Evolutionary conservation across 2,329 filamentous ascomycete genomes (phyloP).

Genomic region (Apiospora pterosperma): DNA sequence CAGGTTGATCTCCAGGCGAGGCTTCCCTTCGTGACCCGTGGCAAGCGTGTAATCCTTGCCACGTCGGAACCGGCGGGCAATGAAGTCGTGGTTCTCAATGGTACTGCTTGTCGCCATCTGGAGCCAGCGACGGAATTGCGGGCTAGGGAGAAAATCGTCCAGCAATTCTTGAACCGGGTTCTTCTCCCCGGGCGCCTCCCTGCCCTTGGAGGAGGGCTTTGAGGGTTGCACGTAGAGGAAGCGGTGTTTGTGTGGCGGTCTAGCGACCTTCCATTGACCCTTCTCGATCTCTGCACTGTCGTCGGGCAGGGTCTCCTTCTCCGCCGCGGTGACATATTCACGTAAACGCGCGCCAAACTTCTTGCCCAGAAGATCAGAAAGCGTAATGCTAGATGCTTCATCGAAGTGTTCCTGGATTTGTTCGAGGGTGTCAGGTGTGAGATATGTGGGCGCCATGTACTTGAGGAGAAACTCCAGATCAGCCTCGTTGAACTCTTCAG

Average conservation of each 20-base stretch:
- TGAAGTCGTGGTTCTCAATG: constrained; percentile 69
- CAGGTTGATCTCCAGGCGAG: constrained; percentile 82
- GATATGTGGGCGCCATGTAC: constrained; percentile 85
- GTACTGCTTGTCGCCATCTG: constrained; percentile 74
- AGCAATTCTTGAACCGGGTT: constrained; percentile 74
- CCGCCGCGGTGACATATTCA: constrained; percentile 65
- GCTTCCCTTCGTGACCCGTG: constrained; percentile 73
- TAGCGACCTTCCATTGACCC: constrained; percentile 70
- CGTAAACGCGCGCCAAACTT: constrained; percentile 74
- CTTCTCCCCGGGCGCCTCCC: constrained; percentile 26
- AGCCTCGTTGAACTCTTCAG: constrained; percentile 62
- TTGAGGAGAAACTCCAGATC: constrained; percentile 89
- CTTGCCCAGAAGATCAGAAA: constrained; percentile 73
- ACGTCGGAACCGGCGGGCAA: constrained; percentile 83
- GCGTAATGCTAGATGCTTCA: constrained; percentile 78
- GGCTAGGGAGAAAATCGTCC: constrained; percentile 77
- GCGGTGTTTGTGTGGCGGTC: constrained; percentile 92
- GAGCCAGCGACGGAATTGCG: constrained; percentile 87
- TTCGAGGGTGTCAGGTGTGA: constrained; percentile 87
- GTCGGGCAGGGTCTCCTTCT: constrained; percentile 44
- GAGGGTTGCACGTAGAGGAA: constrained; percentile 74
- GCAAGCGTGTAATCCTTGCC: constrained; percentile 92
- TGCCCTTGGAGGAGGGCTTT: constrained; percentile 18
- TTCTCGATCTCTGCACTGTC: constrained; percentile 55
- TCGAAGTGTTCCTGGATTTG: constrained; percentile 77